Conservation (phyloP, 1,139 yeast species). For the Pichia terricola region DNA sequence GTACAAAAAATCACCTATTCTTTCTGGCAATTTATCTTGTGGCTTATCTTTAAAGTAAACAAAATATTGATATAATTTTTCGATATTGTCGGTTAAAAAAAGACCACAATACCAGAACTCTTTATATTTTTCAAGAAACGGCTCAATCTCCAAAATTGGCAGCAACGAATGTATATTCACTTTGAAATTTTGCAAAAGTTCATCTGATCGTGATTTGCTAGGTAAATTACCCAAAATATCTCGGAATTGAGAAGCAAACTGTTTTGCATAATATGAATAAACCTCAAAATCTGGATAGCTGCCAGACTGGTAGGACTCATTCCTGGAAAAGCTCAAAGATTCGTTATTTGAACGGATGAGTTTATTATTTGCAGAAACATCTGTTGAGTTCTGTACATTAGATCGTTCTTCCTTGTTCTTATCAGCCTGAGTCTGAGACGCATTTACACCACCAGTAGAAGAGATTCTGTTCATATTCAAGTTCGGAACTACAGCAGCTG, state of each 20-base stretch:
- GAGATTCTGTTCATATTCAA: too few relatives aligned
- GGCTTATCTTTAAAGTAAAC: constrained; percentile 8
- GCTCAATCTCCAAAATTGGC: constrained; percentile 36
- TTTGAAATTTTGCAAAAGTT: constrained; percentile 38
- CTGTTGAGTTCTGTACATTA: too few relatives aligned
- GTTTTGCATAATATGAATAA: constrained; percentile 6
- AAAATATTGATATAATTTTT: constrained; percentile 14
- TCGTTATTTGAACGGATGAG: too few relatives aligned
- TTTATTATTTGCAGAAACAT: too few relatives aligned
- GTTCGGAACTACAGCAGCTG: too few relatives aligned
- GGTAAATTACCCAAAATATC: constrained; percentile 25
- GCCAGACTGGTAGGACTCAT: not conserved
- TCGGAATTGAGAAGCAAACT: constrained; percentile 14
- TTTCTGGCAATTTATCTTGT: constrained; percentile 6
- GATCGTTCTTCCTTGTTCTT: too few relatives aligned
- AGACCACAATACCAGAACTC: constrained; percentile 36
- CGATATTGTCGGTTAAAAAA: constrained; percentile 15
- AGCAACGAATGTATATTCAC: constrained; percentile 45
- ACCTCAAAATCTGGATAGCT: not conserved
- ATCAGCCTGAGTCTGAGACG: too few relatives aligned
- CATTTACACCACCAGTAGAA: too few relatives aligned
- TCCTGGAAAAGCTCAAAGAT: too few relatives aligned
- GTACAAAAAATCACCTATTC: constrained; percentile 14
- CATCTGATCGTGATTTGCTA: constrained; percentile 38
- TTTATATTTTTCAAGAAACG: constrained; percentile 39